Base-by-base conservation (phyloP, 257 asterid species). In the Solanum arcanum region DNA sequence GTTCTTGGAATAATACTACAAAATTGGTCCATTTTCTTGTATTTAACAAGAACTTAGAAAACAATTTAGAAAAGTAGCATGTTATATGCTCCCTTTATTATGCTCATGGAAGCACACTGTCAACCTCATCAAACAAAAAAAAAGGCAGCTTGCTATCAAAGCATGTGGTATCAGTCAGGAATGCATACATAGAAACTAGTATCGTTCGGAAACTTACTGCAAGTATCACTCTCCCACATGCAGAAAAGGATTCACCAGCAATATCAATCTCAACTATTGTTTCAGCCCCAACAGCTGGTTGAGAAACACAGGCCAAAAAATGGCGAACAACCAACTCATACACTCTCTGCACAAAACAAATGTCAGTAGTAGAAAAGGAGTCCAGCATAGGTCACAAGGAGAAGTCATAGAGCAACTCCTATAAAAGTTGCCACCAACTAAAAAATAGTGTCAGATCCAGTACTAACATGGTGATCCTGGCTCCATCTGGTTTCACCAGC, bases 291-390 rank as follows among this genome's bases (percentile, higher is more conserved):
- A 91, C 88, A 87, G 99, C 99, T 87, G 99, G 99, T 90, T 94
- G 98, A 91, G 99, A 97, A 90, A 97, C 98, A 88, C 99, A 97
- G 76, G 99, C 99, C 78, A 97, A 93, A 91, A 93, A 97, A 93
- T 97, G 99, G 86, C 99, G 97, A 92, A 97, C 99, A 47, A 97
- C 99, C 94, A 97, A 91, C 90, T 97, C 99, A 80, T 97, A 97
- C 89, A 97, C 91, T 92, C 91, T 95, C 99, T 97, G 98, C 88
- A 35, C 62, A 86, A 56, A 73, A 46, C 52, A 70, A 46, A 86
- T 59, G 66, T 86, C 87, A 73, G 47, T 49, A 52, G 73, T 59
- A 88, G 88, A 91, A 84, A 88, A 89, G 60, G 44, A 88, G 69
- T 72, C 64, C 60, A 41, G 25, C 42, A 47, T 73, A 27, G 62